Conservation (phyloP, 2,329 filamentous ascomycete genomes). For the Stromatinia cepivora region DNA sequence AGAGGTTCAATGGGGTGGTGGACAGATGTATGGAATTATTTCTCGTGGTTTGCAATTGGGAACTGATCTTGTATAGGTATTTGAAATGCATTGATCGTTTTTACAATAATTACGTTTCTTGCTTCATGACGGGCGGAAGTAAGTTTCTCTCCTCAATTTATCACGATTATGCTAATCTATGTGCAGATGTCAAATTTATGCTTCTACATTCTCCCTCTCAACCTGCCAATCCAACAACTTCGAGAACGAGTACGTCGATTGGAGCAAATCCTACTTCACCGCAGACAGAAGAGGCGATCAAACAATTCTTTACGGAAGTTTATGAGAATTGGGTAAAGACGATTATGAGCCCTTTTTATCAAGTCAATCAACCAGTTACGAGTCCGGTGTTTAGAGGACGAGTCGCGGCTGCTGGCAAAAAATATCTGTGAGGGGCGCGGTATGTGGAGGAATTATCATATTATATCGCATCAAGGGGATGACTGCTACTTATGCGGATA, state of each 20-base stretch:
- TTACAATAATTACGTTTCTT: conserved; percentile 92
- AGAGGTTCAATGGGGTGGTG: conserved; percentile 89
- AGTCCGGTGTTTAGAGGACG: conserved; percentile 83
- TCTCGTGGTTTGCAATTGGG: conserved; percentile 21
- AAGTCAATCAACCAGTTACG: conserved; percentile 77
- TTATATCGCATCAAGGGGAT: neutral
- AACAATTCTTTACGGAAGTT: conserved; percentile 91
- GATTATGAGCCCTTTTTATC: conserved; percentile 95
- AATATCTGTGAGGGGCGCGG: conserved; percentile 69
- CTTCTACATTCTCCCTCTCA: conserved; percentile 80
- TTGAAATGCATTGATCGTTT: conserved; percentile 96
- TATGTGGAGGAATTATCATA: neutral
- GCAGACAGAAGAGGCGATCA: conserved; percentile 92
- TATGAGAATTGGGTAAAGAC: conserved; percentile 98
- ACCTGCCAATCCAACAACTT: conserved; percentile 47
- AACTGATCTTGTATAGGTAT: conserved; percentile 60
- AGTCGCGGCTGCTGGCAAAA: conserved; percentile 85
- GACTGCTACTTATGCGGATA: neutral
- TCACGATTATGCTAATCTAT: neutral
- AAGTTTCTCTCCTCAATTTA: conserved; percentile 29
- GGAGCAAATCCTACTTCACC: conserved; percentile 83
- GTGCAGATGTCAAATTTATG: conserved; percentile 77
- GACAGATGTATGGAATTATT: conserved; percentile 66
- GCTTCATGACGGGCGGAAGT: conserved; percentile 86
- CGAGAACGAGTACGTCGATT: conserved; percentile 66